Conservation (phyloP, 2,329 filamentous ascomycete genomes). For the Fusarium anguioides region DNA sequence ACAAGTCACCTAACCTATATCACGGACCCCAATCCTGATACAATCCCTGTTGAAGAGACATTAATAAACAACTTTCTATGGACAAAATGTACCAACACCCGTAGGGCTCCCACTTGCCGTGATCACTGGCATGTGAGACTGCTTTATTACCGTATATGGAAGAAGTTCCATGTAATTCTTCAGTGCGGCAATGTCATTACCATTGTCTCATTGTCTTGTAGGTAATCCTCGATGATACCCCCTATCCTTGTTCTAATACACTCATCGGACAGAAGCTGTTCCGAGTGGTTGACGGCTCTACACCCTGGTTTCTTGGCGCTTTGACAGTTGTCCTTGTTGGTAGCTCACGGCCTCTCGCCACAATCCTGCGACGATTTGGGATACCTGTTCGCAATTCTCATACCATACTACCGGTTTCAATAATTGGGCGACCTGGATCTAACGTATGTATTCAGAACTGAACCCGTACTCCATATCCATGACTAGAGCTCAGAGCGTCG, state of each 20-base stretch:
- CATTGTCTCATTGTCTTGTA: neutral
- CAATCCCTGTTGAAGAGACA: neutral
- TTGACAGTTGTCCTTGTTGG: conserved; percentile 17
- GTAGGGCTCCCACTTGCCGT: neutral
- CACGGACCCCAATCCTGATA: neutral
- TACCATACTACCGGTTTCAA: conserved; percentile 23
- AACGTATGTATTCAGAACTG: conserved; percentile 12
- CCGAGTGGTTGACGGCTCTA: neutral
- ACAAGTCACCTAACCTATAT: conserved; percentile 2
- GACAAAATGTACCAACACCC: neutral
- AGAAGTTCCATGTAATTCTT: neutral
- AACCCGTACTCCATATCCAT: neutral
- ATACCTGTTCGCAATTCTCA: conserved; percentile 27
- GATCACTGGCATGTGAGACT: neutral
- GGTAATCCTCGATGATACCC: conserved; percentile 2
- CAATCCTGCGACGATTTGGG: conserved; percentile 19
- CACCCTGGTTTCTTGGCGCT: conserved; percentile 7
- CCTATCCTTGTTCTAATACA: conserved; percentile 3
- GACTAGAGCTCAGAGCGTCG: conserved; percentile 13
- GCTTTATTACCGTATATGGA: conserved; percentile 2
- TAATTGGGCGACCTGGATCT: conserved; percentile 6
- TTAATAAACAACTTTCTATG: neutral
- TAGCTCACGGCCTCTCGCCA: conserved; percentile 6
- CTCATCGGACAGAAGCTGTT: conserved; percentile 4
- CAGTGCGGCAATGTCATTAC: neutral